Conservation (phyloP, 192 early-diverging fungal genomes). For the Coemansia erecta region DNA sequence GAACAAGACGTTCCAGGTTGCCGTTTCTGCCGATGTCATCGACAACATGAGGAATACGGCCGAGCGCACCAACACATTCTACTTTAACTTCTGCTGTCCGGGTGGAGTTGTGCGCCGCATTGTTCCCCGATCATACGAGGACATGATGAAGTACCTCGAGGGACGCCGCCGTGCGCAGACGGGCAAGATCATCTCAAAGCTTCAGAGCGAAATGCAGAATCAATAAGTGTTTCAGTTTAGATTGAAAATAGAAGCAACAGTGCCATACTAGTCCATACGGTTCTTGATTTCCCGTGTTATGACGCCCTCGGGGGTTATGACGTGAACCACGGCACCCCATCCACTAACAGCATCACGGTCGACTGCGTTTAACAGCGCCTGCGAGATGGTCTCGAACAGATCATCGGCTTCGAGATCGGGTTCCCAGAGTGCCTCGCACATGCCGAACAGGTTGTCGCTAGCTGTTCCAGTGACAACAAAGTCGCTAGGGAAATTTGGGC, state of each 20-base stretch:
- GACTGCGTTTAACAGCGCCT: conserved; percentile 89
- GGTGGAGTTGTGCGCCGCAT: conserved; percentile 54
- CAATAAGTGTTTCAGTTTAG: background rate
- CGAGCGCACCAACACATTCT: conserved; percentile 83
- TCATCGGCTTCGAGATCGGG: conserved; percentile 96
- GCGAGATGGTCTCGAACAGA: conserved; percentile 95
- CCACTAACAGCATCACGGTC: conserved; percentile 93
- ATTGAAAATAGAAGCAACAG: too few species aligned
- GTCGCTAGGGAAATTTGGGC: conserved; percentile 87
- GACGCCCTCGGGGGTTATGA: conserved; percentile 85
- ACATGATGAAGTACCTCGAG: conserved; percentile 78
- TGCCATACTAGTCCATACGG: conserved; percentile 53
- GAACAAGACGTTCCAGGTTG: conserved; percentile 63
- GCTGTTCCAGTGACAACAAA: conserved; percentile 96
- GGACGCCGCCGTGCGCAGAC: conserved; percentile 62
- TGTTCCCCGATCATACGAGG: conserved; percentile 79
- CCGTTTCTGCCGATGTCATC: conserved; percentile 72
- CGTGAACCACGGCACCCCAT: conserved; percentile 95
- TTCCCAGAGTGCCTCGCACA: conserved; percentile 97
- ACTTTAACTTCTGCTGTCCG: conserved; percentile 73
- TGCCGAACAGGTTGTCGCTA: conserved; percentile 83
- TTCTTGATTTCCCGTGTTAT: conserved; percentile 85
- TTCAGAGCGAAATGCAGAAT: conserved; percentile 43
- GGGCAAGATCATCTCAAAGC: conserved; percentile 48
- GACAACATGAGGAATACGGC: conserved; percentile 59